A percentile compares a stretch with the other conserved stretches of the same genome.
Evolutionary conservation across 805 yeast species (phyloP).

Genomic region (Pichia scutulata): DNA sequence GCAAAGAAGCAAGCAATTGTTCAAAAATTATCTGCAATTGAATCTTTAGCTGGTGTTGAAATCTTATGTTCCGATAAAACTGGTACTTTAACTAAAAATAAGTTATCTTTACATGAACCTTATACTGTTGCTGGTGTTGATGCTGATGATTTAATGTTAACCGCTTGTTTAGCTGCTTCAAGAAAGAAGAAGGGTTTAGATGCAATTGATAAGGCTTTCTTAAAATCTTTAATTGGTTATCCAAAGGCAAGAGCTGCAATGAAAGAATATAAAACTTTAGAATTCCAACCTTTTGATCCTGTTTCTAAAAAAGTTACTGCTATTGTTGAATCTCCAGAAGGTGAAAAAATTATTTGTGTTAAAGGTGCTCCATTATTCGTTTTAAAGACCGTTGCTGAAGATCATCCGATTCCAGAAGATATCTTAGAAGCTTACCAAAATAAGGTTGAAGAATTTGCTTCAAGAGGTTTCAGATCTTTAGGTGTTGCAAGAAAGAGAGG

Average conservation of each 20-base stretch:
- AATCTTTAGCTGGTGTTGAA: slow-evolving; percentile 96
- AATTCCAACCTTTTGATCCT: slow-evolving; percentile 97
- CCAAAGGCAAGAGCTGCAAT: slow-evolving; percentile 91
- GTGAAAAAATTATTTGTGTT: slow-evolving; percentile 91
- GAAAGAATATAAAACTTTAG: slow-evolving; percentile 88
- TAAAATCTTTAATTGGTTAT: slow-evolving; percentile 78
- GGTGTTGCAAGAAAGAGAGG: slow-evolving; percentile 99
- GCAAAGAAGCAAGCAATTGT: slow-evolving; percentile 97
- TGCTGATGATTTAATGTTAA: slow-evolving; percentile 91
- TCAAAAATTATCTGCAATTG: slow-evolving; percentile 93
- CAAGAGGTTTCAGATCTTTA: slow-evolving; percentile 96
- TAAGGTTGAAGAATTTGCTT: slow-evolving; percentile 95
- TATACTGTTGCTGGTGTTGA: slow-evolving; percentile 97
- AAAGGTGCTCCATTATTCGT: slow-evolving; percentile 98
- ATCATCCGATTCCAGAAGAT: slow-evolving; percentile 93
- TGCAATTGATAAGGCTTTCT: slow-evolving; percentile 95
- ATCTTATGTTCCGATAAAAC: slow-evolving; percentile 97
- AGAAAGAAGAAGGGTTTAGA: slow-evolving; percentile 98
- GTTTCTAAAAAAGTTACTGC: slow-evolving; percentile 96
- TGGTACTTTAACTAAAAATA: slow-evolving; percentile 97
- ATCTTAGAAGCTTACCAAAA: slow-evolving; percentile 90
- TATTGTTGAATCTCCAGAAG: slow-evolving; percentile 90
- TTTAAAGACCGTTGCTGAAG: slow-evolving; percentile 93
- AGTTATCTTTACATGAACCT: slow-evolving; percentile 92
- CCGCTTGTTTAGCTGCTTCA: slow-evolving; percentile 96